Percentiles rank a stretch among this genome's conserved stretches.
Evolutionary conservation across 139 green algal species (phyloP).

Genomic region (Chlamydomonas urium): DNA sequence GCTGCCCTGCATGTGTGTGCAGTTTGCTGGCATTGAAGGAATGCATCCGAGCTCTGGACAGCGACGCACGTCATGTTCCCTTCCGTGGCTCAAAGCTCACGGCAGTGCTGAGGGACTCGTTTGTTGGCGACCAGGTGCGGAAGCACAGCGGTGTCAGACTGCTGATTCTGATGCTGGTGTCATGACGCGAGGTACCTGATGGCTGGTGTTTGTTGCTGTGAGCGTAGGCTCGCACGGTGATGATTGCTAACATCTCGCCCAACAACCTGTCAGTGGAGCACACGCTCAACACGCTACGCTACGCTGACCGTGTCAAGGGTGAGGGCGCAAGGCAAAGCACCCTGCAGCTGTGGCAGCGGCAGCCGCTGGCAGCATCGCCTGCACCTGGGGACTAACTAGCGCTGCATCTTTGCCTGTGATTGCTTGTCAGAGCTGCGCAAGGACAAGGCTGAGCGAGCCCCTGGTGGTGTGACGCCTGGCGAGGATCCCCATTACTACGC

Average conservation of each 20-base stretch:
- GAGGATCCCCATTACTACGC: constrained; percentile 44
- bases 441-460: constrained; percentile 54
- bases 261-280: constrained; percentile 85
- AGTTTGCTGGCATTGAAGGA: constrained; percentile 32
- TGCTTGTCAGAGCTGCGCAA: constrained; percentile 78
- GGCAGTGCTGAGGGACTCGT: constrained; percentile 67
- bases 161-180: neutral
- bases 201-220: too few species aligned
- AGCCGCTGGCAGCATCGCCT: too few species aligned
- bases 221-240: constrained; percentile 93
- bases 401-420: too few species aligned
- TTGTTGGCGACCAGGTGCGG: constrained; percentile 70
- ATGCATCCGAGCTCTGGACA: constrained; percentile 89
- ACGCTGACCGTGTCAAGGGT: constrained; percentile 92
- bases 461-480: constrained; percentile 55
- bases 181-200: neutral
- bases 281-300: constrained; percentile 97
- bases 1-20: too few species aligned
- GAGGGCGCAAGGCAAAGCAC: too few species aligned
- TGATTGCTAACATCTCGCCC: constrained; percentile 97
- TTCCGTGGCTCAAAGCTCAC: constrained; percentile 95
- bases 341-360: too few species aligned
- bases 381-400: too few species aligned
- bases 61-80: constrained; percentile 83
- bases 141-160: constrained; percentile 8